Evolutionary conservation across 139 green algal species (phyloP), one percentile per base, ranked within the genome.

Genomic region (Marvania coccoides): DNA sequence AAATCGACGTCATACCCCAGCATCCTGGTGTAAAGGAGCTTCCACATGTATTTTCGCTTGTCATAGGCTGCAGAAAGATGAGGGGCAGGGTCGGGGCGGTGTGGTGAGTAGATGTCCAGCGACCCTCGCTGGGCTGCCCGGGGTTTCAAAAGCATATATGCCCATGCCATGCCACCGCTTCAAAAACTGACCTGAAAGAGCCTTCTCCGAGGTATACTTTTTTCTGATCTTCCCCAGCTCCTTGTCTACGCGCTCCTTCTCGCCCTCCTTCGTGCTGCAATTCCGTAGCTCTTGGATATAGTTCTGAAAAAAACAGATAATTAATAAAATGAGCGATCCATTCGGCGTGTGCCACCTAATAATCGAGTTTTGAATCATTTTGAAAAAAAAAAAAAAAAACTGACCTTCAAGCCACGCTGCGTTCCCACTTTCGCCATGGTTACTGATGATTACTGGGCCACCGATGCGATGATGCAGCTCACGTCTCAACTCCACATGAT

Each of bases 1-100:
- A 99, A 99, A 55, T 99, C 93, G 28, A 99, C 90, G 47, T 97
- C 84, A 66, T 98, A 99, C 9, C 95, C 94, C 51, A 99, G 81
- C 91, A 99, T 96, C 73, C 93, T 93, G 26, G 97, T 96, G 76
- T 99, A 99, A 9, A 99, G 81, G 53, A 99, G 85, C 83, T 99
- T 99, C 91, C 92, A 98, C 12, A 98, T 87, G 75, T 99, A 99
- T 78, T 99, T 99, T 42, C 96, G 95, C 54, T 89, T 85, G 76
- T 99, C 93, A 69, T 99, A 99, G 5, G 87, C 76, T 90, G 77
- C 64, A 84, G 23, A 15, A n/a, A 26, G 5, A 28, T 40, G 15
- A 10, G 23, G 3, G 19, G 31, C 24, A 47, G 31, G 6, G 8
- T 12, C 9, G 48, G 9, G 48, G 12, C 30, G 9, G 37, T 23